phyloP scores from a whole-genome alignment of 768 basidiomycete species.

The Kwoniella mangroviensis region DNA sequence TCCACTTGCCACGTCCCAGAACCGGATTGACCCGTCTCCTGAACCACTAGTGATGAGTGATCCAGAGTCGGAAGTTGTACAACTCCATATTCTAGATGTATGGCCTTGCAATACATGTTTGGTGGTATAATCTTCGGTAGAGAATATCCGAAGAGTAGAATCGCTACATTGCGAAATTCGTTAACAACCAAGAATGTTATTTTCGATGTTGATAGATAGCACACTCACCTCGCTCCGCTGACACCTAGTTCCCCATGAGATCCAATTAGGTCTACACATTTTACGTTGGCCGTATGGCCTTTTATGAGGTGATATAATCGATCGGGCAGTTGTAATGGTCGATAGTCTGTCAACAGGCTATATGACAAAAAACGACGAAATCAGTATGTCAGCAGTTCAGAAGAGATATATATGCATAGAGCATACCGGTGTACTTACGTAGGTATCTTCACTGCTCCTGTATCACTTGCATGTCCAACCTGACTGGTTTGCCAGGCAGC shows the following conservation, averaged over 20 bases:
- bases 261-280: constrained; percentile 46
- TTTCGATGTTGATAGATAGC: background rate
- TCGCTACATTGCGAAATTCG: constrained; percentile 37
- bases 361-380: background rate
- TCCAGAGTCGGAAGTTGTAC: constrained; percentile 23
- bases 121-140: constrained; percentile 26
- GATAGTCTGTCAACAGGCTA: constrained; percentile 52
- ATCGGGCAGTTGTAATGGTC: constrained; percentile 42
- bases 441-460: constrained; percentile 22
- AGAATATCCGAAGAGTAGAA: constrained; percentile 49
- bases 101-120: constrained; percentile 45
- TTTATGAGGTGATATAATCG: constrained; percentile 26
- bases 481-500: constrained; percentile 50
- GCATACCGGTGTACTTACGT: constrained; percentile 28
- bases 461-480: constrained; percentile 8
- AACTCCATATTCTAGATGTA: constrained; percentile 53
- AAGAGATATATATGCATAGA: background rate
- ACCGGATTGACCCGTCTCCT: constrained; percentile 51
- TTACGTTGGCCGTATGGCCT: constrained; percentile 51
- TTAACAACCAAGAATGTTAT: background rate
- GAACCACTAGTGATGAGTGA: constrained; percentile 40
- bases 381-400: constrained; percentile 10
- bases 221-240: constrained; percentile 50
- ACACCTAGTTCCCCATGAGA: constrained; percentile 32
- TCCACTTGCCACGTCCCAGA: constrained; percentile 43